Evolutionary conservation across 148 eudicot genomes (phyloP), one percentile per base, ranked within the genome.

Genomic region (Spergularia marina): DNA sequence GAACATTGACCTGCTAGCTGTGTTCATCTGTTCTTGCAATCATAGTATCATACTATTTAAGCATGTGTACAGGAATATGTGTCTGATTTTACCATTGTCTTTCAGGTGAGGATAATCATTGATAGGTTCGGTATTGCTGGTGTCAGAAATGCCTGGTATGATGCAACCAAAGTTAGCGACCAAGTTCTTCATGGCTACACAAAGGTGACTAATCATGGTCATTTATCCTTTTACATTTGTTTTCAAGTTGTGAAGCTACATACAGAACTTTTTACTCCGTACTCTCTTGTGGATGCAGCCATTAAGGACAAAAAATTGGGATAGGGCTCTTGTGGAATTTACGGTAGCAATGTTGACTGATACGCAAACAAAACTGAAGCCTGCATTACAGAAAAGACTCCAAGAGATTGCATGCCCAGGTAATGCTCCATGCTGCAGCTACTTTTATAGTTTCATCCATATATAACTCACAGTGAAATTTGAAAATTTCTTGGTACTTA

Each of bases 361-460:
- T 84, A 73, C 94, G 56, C 83, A 81, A 59, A 80, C 89, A 23
- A 82, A 86, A 77, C 74, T 83, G 72, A 91, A 90, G 73, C 87
- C 88, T 54, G 84, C 92, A 10, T 73, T 86, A 73, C 73, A 71
- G 54, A 71, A 76, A 72, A 87, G 92, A 80, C 88, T 91, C 41
- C 73, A 76, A 67, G 87, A 94, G 72, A 94, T 94, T 70, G 73
- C 88, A 56, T 91, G 98, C 79, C 98, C 98, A 84, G 98, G 98
- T 94, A 61, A 68, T 66, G 72, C 67, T 6, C 10, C 17, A 52
- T 17, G 10, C 5, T 60, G 41, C 21, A 17, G 44, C 34, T 75
- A 14, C 41, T 36, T 36, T 30, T 30, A 30, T 30, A 30, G 36
- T 30, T 30, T 53, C 53, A 30, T 40, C 44, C 53, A 3, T 67